phyloP scores from a whole-genome alignment of 345 rosid genomes.

The Sapria himalayana region DNA sequence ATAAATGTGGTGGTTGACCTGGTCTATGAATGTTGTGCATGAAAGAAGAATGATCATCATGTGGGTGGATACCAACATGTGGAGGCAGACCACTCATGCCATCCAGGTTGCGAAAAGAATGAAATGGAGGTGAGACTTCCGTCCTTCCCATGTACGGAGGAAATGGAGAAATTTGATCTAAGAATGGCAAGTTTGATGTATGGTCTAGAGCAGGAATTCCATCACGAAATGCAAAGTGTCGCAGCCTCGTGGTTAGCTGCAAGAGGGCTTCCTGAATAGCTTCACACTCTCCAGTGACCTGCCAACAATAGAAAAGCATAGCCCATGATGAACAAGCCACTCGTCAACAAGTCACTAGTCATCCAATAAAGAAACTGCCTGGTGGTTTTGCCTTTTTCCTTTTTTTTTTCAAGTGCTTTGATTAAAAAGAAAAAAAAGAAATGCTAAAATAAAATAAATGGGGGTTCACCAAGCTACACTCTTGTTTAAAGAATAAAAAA shows the following conservation, averaged over 20 bases:
- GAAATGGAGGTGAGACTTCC: constrained; percentile 45
- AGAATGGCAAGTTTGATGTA: constrained; percentile 26
- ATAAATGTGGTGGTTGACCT: constrained; percentile 26
- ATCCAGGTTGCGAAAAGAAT: constrained; percentile 31
- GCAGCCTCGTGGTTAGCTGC: constrained; percentile 48
- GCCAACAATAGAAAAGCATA: constrained; percentile 6
- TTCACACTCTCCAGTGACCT: constrained; percentile 51
- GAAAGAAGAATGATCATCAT: constrained; percentile 30
- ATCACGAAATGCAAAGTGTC: constrained; percentile 40
- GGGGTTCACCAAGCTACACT: too few relatives aligned
- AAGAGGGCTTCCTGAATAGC: constrained; percentile 50
- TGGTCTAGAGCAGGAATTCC: constrained; percentile 26
- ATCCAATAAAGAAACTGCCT: too few relatives aligned
- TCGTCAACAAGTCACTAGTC: too few relatives aligned
- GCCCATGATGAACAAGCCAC: too few relatives aligned
- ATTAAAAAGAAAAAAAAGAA: too few relatives aligned
- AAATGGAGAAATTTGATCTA: constrained; percentile 35
- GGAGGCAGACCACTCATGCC: constrained; percentile 32
- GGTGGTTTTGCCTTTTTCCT: too few relatives aligned
- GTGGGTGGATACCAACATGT: constrained; percentile 28
- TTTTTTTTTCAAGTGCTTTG: too few relatives aligned
- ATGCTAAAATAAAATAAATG: too few relatives aligned
- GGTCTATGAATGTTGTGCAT: constrained; percentile 25
- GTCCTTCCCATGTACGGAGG: constrained; percentile 39
- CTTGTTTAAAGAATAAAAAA: too few relatives aligned